Conservation (phyloP, 306 rosid genomes). For the Dalbergia cochinchinensis region DNA sequence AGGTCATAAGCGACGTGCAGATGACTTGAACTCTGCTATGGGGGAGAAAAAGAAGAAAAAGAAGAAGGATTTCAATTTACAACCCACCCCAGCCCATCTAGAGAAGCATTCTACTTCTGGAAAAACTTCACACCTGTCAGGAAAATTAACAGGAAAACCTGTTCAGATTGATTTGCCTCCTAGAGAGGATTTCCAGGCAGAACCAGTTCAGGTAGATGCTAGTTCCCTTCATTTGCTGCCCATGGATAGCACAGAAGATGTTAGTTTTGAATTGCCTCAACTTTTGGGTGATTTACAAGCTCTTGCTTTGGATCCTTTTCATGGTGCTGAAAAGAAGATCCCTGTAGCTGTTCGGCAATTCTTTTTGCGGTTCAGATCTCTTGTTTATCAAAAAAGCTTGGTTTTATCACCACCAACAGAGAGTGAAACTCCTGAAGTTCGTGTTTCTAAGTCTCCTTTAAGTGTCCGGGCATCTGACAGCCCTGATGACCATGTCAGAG, state of each 20-base stretch:
- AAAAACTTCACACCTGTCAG: slow-evolving; percentile 46
- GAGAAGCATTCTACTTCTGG: slow-evolving; percentile 55
- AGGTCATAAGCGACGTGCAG: slow-evolving; percentile 62
- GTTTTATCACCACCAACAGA: slow-evolving; percentile 65
- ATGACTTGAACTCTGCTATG: slow-evolving; percentile 54
- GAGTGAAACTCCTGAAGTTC: slow-evolving; percentile 61
- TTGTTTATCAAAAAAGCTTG: slow-evolving; percentile 86
- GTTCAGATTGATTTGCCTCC: slow-evolving; percentile 53
- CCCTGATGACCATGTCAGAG: slow-evolving; percentile 61
- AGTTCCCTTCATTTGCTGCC: slow-evolving; percentile 39
- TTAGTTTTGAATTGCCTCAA: slow-evolving; percentile 62
- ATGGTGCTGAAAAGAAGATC: slow-evolving; percentile 65
- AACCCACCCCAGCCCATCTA: slow-evolving; percentile 51
- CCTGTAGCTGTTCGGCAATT: slow-evolving; percentile 64
- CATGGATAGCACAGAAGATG: slow-evolving; percentile 46
- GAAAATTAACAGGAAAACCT: slow-evolving; percentile 55
- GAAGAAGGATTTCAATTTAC: slow-evolving; percentile 55
- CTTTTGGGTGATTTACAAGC: slow-evolving; percentile 76
- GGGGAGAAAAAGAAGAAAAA: slow-evolving; percentile 66
- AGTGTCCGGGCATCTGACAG: slow-evolving; percentile 53
- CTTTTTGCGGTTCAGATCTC: slow-evolving; percentile 86
- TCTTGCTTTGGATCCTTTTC: slow-evolving; percentile 92
- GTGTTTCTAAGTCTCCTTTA: slow-evolving; percentile 50
- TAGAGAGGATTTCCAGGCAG: slow-evolving; percentile 55
- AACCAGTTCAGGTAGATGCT: slow-evolving; percentile 53